Percentiles rank a stretch among this genome's conserved stretches.
Evolutionary conservation across 495 filamentous ascomycete species (phyloP).

Genomic region (Trichoderma asperelloides): DNA sequence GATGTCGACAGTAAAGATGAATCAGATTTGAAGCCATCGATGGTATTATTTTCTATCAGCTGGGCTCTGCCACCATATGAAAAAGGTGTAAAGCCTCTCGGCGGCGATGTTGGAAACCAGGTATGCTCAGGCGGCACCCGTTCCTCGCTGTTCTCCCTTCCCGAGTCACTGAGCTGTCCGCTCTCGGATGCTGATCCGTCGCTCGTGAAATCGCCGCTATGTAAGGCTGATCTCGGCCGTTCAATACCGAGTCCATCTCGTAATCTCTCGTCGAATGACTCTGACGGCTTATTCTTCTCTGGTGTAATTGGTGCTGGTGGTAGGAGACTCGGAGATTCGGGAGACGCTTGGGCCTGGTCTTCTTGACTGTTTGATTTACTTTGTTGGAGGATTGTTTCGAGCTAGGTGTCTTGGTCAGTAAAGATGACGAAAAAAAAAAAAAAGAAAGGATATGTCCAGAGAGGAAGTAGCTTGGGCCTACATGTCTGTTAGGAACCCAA

Average conservation of each 20-base stretch:
- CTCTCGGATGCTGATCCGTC: slow-evolving; percentile 20
- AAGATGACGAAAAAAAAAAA: background rate
- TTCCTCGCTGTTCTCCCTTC: background rate
- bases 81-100: slow-evolving; percentile 33
- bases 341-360: slow-evolving; percentile 28
- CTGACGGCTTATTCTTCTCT: slow-evolving; percentile 25
- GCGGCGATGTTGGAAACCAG: slow-evolving; percentile 41
- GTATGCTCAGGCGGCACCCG: slow-evolving; percentile 9
- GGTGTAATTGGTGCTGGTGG: slow-evolving; percentile 34
- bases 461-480: slow-evolving; percentile 31
- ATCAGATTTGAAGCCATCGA: slow-evolving; percentile 21
- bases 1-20: slow-evolving; percentile 66
- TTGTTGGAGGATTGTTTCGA: slow-evolving; percentile 30
- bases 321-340: slow-evolving; percentile 25
- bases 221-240: slow-evolving; percentile 76
- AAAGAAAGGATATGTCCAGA: background rate
- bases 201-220: slow-evolving; percentile 79
- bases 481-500: slow-evolving; percentile 60
- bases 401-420: slow-evolving; percentile 18
- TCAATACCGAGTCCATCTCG: slow-evolving; percentile 56
- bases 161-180: background rate
- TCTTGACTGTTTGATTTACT: slow-evolving; percentile 19
- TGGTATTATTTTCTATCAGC: too few relatives aligned
- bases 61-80: slow-evolving; percentile 14
- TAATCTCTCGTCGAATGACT: slow-evolving; percentile 18